Conservation (phyloP, 2,329 filamentous ascomycete species). For the Trichoderma arundinaceum region DNA sequence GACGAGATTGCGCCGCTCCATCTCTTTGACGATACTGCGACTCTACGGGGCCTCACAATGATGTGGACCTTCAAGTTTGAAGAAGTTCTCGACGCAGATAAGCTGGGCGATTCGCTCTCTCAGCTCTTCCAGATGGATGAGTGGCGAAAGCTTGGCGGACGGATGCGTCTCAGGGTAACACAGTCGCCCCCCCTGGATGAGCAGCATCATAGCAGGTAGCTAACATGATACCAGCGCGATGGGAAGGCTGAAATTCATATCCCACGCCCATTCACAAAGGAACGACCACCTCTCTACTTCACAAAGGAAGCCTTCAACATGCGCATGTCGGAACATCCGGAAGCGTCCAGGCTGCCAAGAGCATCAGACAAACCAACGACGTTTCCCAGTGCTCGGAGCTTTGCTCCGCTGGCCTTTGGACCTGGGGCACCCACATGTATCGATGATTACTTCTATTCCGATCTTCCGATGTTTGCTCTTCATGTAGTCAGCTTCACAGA, state of each 20-base stretch:
- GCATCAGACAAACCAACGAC: neutral
- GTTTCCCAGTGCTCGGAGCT: slow-evolving; percentile 6
- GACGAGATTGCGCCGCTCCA: slow-evolving; percentile 24
- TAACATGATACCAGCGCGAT: slow-evolving; percentile 7
- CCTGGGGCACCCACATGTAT: slow-evolving; percentile 13
- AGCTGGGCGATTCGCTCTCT: slow-evolving; percentile 12
- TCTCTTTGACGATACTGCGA: slow-evolving; percentile 13
- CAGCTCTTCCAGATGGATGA: slow-evolving; percentile 22
- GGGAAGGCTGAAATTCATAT: slow-evolving; percentile 14
- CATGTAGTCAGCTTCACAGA: slow-evolving; percentile 20
- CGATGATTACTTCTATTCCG: slow-evolving; percentile 14
- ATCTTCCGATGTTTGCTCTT: slow-evolving; percentile 1
- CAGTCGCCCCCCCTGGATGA: too few relatives aligned
- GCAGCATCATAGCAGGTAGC: neutral
- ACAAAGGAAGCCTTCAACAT: slow-evolving; percentile 18
- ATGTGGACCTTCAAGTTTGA: slow-evolving; percentile 27
- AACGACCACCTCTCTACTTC: slow-evolving; percentile 8
- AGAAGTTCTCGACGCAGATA: slow-evolving; percentile 17
- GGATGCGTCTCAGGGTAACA: slow-evolving; percentile 9
- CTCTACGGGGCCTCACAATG: slow-evolving; percentile 6
- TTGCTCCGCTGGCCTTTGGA: neutral
- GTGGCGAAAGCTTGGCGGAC: slow-evolving; percentile 22
- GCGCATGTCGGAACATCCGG: slow-evolving; percentile 21
- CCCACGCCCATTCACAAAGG: slow-evolving; percentile 12
- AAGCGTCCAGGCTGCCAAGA: slow-evolving; percentile 2